A percentile compares a stretch with the other conserved stretches of the same genome.
Conservation (phyloP, 1,139 yeast genomes). For the Yamadazyma triangularis region DNA sequence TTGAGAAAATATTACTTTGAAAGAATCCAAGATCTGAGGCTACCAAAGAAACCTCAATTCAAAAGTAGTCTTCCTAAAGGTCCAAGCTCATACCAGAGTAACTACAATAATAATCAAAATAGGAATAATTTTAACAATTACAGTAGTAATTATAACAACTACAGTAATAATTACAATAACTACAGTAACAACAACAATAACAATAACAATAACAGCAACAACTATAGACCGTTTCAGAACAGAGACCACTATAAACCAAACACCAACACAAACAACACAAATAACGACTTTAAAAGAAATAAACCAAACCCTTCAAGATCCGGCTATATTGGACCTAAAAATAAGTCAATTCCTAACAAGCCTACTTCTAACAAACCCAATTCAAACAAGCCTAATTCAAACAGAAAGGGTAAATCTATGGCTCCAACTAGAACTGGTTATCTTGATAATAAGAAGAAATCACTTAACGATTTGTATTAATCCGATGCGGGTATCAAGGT, state of each 20-base stretch:
- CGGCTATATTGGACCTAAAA: slow-evolving; percentile 12
- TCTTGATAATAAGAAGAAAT: slow-evolving; percentile 1
- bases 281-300: slow-evolving; percentile 5
- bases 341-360: slow-evolving; percentile 3
- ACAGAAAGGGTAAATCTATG: no score
- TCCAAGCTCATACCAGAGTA: slow-evolving; percentile 2
- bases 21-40: slow-evolving; percentile 10
- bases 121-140: no score
- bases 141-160: slow-evolving; percentile 8
- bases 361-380: no score
- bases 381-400: not conserved
- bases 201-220: slow-evolving; percentile 7
- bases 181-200: no score
- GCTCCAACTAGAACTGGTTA: slow-evolving; percentile 1
- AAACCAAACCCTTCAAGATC: slow-evolving; percentile 16
- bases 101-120: slow-evolving; percentile 6
- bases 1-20: slow-evolving; percentile 49
- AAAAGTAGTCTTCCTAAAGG: slow-evolving; percentile 1
- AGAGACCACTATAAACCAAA: slow-evolving; percentile 7
- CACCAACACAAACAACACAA: slow-evolving; percentile 9
- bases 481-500: not conserved
- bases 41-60: slow-evolving; percentile 11
- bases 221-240: slow-evolving; percentile 4
- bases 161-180: slow-evolving; percentile 6
- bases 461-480: not conserved